Evolutionary conservation across 2,329 filamentous ascomycete genomes (phyloP).

Genomic region (Xylariaceae sp.): DNA sequence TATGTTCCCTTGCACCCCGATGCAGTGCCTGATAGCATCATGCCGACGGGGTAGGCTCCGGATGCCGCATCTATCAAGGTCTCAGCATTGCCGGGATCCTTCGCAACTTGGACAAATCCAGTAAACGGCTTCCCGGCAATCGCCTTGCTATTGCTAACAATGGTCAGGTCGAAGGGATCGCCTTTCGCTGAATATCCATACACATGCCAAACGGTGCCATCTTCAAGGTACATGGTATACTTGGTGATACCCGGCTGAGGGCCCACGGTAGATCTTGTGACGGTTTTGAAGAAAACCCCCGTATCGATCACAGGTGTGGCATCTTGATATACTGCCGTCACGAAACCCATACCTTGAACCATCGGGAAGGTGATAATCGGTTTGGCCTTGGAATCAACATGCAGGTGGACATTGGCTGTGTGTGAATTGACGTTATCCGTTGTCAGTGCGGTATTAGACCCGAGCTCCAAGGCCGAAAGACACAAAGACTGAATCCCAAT

Average conservation of each 20-base stretch:
- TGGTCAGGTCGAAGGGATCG: slow-evolving; percentile 58
- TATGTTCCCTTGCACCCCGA: slow-evolving; percentile 62
- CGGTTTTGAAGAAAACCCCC: slow-evolving; percentile 64
- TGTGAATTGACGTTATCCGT: slow-evolving; percentile 51
- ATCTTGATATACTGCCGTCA: slow-evolving; percentile 70
- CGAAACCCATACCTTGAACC: slow-evolving; percentile 83
- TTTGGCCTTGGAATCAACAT: slow-evolving; percentile 43
- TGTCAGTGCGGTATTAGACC: slow-evolving; percentile 50
- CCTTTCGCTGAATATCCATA: slow-evolving; percentile 63
- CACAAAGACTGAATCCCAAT: slow-evolving; percentile 75
- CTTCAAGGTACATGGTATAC: slow-evolving; percentile 66
- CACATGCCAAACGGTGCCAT: slow-evolving; percentile 71
- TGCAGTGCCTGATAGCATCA: slow-evolving; percentile 58
- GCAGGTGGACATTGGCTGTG: slow-evolving; percentile 63
- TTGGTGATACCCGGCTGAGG: slow-evolving; percentile 65
- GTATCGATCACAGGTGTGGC: slow-evolving; percentile 68
- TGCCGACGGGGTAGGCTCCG: slow-evolving; percentile 66
- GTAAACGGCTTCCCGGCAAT: slow-evolving; percentile 62
- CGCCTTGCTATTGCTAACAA: slow-evolving; percentile 60
- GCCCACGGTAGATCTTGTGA: slow-evolving; percentile 53
- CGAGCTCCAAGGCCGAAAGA: slow-evolving; percentile 72
- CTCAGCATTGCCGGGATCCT: slow-evolving; percentile 63
- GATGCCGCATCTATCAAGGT: slow-evolving; percentile 66
- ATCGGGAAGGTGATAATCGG: slow-evolving; percentile 71
- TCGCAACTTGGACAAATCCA: slow-evolving; percentile 77